Percentiles rank a stretch among this genome's conserved stretches.
These are phyloP conservation scores for Wickerhamomyces sydowiorum DNA, from an alignment of 805 yeast genomes.

Conservation along the genomic window DNA sequence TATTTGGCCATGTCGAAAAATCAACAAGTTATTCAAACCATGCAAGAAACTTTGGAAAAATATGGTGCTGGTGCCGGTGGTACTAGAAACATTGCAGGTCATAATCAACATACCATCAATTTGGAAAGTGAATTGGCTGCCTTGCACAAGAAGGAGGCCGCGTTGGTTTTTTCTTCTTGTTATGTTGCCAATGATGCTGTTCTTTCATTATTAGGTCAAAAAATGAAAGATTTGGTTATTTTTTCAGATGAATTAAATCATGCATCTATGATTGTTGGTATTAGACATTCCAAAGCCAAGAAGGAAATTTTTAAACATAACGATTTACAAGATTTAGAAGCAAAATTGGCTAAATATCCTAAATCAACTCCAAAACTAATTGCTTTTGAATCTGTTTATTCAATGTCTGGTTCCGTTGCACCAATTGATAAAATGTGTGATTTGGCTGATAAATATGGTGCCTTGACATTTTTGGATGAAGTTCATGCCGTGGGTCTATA, in stretches of 20 bases:
- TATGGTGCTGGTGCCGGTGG: slow-evolving; percentile 99
- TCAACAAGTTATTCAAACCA: slow-evolving; percentile 61
- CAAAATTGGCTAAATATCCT: slow-evolving; percentile 72
- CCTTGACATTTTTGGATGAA: slow-evolving; percentile 93
- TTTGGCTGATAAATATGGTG: slow-evolving; percentile 96
- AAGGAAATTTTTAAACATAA: slow-evolving; percentile 93
- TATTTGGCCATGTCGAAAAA: slow-evolving; percentile 93
- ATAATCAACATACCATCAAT: slow-evolving; percentile 81
- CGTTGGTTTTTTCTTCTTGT: slow-evolving; percentile 92
- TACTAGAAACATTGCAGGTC: slow-evolving; percentile 98
- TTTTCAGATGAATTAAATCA: slow-evolving; percentile 93
- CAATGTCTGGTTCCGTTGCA: slow-evolving; percentile 97
- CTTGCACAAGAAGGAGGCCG: slow-evolving; percentile 91
- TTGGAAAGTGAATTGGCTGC: slow-evolving; percentile 86
- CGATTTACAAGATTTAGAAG: slow-evolving; percentile 78
- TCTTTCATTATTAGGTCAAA: slow-evolving; percentile 83
- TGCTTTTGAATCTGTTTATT: slow-evolving; percentile 95
- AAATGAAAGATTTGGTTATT: slow-evolving; percentile 82
- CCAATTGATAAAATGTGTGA: slow-evolving; percentile 92
- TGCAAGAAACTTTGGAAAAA: slow-evolving; percentile 74
- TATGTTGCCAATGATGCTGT: slow-evolving; percentile 97
- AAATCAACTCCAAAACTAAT: slow-evolving; percentile 86
- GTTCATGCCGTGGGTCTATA: slow-evolving; percentile 99
- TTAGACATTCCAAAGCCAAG: slow-evolving; percentile 79
- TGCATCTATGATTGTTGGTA: slow-evolving; percentile 97